Evolutionary conservation across 1,284 basidiomycete genomes (phyloP), one percentile per base, ranked within the genome.

Genomic region (Ceratobasidium sp.): DNA sequence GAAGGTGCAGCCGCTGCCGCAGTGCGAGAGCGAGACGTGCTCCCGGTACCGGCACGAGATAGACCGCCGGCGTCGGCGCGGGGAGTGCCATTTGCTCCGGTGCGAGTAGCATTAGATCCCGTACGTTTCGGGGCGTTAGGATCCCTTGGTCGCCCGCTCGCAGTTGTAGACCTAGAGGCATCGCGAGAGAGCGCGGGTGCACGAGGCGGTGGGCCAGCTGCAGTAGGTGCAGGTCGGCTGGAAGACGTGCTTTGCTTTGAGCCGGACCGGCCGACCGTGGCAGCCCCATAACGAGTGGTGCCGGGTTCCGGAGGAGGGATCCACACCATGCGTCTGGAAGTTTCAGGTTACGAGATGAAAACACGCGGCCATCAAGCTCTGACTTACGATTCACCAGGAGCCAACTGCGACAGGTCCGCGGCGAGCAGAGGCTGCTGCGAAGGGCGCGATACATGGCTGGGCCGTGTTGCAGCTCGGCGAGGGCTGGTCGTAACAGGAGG

Each of bases 401-500:
- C 49, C 11, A 73, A 57, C 43, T 73, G 70, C 13, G 70, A 51
- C 51, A 75, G 32, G 32, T 75, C 71, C 32, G 52, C 40, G 19
- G 52, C 43, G 15, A 71, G 51, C 61, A 75, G 52, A 17, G 71
- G 71, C 62, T 75, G 71, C n/a, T 75, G 61, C 22, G 71, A 75
- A 25, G 71, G 71, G 17, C 71, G 71, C 5, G 71, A 75, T 43
- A 62, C 62, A 65, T 75, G 71, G 25, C 59, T 37, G 19, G 71
- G 71, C 32, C 71, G 71, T 8, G 71, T 51, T 29, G 62, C 59
- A 44, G 71, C 71, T 37, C 71, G 71, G 51, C 71, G 71, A n/a
- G 71, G 71, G 29, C 62, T 34, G 34, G 78, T 40, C 3, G 77
- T 76, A 25, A 78, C 78, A 6, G 78, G 78, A 34, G 77, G 43